Evolutionary conservation across 441 rosid genomes (phyloP).

Genomic region (Brassica balearica): DNA sequence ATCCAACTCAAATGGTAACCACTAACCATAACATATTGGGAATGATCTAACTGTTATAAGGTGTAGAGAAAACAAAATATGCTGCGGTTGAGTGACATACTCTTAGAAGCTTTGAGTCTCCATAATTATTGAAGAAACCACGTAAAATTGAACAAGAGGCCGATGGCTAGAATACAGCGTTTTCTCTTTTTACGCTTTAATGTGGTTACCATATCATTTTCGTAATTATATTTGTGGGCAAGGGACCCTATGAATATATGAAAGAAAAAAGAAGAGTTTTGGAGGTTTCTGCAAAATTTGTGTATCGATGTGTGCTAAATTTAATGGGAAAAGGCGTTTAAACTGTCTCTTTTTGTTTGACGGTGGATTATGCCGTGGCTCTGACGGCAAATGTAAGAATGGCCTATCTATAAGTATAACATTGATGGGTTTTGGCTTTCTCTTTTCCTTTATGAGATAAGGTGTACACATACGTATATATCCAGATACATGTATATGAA

Average conservation of each 20-base stretch:
- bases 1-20: not conserved
- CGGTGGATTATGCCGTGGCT: constrained; percentile 29
- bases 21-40: not conserved
- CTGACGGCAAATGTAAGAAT: constrained; percentile 32
- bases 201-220: not conserved
- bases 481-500: not conserved
- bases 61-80: not conserved
- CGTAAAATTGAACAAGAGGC: not conserved
- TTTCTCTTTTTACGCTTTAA: constrained; percentile 20
- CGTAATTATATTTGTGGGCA: not conserved
- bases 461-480: not conserved
- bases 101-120: not conserved
- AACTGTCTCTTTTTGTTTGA: constrained; percentile 1
- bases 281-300: constrained; percentile 25
- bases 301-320: constrained; percentile 11
- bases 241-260: constrained; percentile 11
- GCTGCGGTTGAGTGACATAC: not conserved
- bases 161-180: constrained; percentile 9
- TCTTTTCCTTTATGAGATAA: constrained; percentile 24
- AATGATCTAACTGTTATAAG: not conserved
- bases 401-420: not conserved
- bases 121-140: constrained; percentile 10
- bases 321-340: constrained; percentile 30
- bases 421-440: constrained; percentile 17
- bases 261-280: constrained; percentile 23